Conservation (phyloP, 108 stramenopile genomes). For the Nannochloropsis granulata region DNA sequence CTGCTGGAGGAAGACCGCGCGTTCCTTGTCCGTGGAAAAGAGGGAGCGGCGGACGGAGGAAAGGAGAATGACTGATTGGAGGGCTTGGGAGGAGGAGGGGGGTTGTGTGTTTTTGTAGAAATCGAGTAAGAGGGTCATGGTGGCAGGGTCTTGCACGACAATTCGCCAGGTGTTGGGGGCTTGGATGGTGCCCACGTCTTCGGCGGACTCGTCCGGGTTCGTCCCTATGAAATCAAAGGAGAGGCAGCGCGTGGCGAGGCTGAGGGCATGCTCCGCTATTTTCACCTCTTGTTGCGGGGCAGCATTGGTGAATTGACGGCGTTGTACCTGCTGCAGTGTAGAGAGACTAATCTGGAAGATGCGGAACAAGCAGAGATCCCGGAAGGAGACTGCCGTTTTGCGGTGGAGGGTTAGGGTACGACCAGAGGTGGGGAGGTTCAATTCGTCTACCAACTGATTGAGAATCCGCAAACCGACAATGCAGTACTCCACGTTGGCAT, state of each 20-base stretch:
- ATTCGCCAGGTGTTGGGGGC: conserved; percentile 81
- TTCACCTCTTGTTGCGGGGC: conserved; percentile 50
- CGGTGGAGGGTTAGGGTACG: conserved; percentile 88
- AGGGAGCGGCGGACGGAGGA: conserved; percentile 64
- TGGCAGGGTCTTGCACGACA: conserved; percentile 65
- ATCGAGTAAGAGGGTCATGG: conserved; percentile 69
- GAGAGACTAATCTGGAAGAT: conserved; percentile 61
- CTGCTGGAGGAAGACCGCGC: conserved; percentile 63
- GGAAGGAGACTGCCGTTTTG: conserved; percentile 87
- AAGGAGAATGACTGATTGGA: conserved; percentile 78
- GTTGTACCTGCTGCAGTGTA: conserved; percentile 75
- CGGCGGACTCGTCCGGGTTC: conserved; percentile 89
- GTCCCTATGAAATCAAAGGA: conserved; percentile 97
- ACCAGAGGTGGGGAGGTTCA: conserved; percentile 74
- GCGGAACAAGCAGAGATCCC: conserved; percentile 74
- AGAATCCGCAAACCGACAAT: conserved; percentile 85
- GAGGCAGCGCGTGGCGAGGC: conserved; percentile 68
- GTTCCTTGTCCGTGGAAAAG: conserved; percentile 82
- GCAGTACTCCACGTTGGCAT: conserved; percentile 82
- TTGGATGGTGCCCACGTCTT: conserved; percentile 94
- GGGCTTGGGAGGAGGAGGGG: conserved; percentile 56
- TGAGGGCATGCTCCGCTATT: conserved; percentile 65
- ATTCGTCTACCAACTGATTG: conserved; percentile 84
- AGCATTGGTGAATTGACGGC: background rate
- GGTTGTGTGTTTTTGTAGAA: conserved; percentile 88